A percentile compares a stretch with the other conserved stretches of the same genome.
phyloP scores from a whole-genome alignment of 176 grass and related monocot species.

The Triticum dicoccoides region DNA sequence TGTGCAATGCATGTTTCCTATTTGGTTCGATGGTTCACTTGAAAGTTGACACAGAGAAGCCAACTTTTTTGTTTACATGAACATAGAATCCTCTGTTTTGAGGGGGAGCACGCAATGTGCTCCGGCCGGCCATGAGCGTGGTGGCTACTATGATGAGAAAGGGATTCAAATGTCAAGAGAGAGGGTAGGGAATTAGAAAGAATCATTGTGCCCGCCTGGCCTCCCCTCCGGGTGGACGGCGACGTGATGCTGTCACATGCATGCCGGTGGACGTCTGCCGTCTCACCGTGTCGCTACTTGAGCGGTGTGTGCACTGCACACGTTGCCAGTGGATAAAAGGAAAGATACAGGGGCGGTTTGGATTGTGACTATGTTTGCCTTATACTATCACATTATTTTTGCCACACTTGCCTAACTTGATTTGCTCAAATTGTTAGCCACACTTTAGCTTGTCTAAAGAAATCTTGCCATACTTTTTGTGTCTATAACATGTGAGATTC shows the following conservation, averaged over 20 bases:
- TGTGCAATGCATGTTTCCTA: not conserved
- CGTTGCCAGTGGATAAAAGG: not conserved
- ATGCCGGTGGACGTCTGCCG: not conserved
- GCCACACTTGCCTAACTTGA: too few relatives aligned
- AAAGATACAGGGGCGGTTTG: not conserved
- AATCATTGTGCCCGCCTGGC: conserved; percentile 20
- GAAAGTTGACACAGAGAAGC: not conserved
- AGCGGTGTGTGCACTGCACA: not conserved
- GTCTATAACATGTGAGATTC: too few relatives aligned
- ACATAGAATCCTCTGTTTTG: too few relatives aligned
- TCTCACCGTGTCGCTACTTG: not conserved
- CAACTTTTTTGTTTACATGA: too few relatives aligned
- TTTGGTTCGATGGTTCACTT: not conserved
- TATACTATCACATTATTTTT: too few relatives aligned
- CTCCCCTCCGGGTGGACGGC: conserved; percentile 14
- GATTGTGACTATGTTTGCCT: too few relatives aligned
- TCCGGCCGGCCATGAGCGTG: too few relatives aligned
- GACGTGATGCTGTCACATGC: conserved; percentile 9
- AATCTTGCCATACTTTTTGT: too few relatives aligned
- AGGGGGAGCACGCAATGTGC: too few relatives aligned
- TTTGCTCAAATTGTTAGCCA: too few relatives aligned
- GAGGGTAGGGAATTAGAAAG: not conserved
- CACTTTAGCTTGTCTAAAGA: too few relatives aligned
- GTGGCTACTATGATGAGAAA: too few relatives aligned
- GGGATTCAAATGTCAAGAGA: not conserved